A percentile compares a stretch with the other conserved stretches of the same genome.
phyloP scores from a whole-genome alignment of 164 flowering plant genomes.

The Piper betle region DNA sequence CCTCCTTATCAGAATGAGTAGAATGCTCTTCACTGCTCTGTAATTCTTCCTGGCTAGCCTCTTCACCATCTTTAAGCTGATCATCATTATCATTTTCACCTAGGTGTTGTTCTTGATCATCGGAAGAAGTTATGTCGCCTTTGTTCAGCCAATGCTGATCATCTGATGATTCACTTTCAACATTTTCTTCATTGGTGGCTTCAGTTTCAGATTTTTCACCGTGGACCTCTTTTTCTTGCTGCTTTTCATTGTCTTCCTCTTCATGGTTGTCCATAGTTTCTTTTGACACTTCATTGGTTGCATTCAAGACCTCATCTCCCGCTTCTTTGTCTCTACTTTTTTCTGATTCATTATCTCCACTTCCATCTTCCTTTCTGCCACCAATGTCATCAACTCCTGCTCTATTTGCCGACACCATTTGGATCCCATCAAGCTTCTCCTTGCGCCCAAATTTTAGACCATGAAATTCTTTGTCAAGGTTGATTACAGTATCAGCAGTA shows the following conservation, averaged over 20 bases:
- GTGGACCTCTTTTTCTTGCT: slow-evolving; percentile 1
- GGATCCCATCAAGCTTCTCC: slow-evolving; percentile 8
- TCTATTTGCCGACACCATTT: not conserved
- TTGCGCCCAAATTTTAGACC: slow-evolving; percentile 10
- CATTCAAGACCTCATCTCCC: not conserved
- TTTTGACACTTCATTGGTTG: slow-evolving; percentile 4
- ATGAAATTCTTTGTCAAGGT: not conserved
- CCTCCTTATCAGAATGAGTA: not conserved
- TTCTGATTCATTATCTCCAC: slow-evolving; percentile 9
- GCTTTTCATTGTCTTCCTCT: slow-evolving; percentile 1
- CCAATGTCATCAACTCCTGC: not conserved
- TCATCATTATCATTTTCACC: no score
- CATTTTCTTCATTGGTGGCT: not conserved
- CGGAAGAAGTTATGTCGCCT: no score
- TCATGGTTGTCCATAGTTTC: not conserved
- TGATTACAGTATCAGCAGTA: slow-evolving; percentile 12
- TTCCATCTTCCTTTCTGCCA: slow-evolving; percentile 3
- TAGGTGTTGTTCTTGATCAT: no score
- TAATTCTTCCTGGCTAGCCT: not conserved
- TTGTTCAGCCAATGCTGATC: no score
- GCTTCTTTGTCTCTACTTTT: not conserved
- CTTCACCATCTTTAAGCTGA: no score
- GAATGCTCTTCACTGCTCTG: not conserved
- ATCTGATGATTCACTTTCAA: not conserved
- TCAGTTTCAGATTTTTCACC: not conserved